Evolutionary conservation across 2,329 filamentous ascomycete genomes (phyloP).

Genomic region (Thyridium curvatum): DNA sequence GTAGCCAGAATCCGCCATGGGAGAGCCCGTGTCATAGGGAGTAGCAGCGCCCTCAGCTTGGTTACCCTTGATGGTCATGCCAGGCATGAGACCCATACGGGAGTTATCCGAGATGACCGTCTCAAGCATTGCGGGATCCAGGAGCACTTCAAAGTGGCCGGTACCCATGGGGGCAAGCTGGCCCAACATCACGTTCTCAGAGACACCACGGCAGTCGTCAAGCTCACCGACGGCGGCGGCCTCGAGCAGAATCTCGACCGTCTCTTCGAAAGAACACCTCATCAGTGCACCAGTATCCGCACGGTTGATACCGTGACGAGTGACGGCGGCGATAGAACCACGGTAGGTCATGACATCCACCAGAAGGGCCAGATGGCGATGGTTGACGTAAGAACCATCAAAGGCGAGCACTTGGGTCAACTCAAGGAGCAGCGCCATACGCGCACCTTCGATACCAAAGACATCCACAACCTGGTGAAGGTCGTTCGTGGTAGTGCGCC

Average conservation of each 20-base stretch:
- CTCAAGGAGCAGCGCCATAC: slow-evolving; percentile 80
- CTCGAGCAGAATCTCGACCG: slow-evolving; percentile 94
- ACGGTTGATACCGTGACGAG: slow-evolving; percentile 96
- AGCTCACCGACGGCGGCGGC: slow-evolving; percentile 91
- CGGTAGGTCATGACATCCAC: slow-evolving; percentile 98
- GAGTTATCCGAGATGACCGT: slow-evolving; percentile 92
- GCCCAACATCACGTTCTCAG: slow-evolving; percentile 97
- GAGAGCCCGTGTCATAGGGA: slow-evolving; percentile 85
- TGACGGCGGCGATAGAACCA: slow-evolving; percentile 91
- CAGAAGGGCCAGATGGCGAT: slow-evolving; percentile 89
- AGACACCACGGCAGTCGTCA: slow-evolving; percentile 96
- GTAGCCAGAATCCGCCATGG: slow-evolving; percentile 66
- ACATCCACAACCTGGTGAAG: slow-evolving; percentile 92
- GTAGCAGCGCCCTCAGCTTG: slow-evolving; percentile 81
- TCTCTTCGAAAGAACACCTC: slow-evolving; percentile 99
- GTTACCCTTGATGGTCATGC: slow-evolving; percentile 69
- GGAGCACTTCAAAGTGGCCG: slow-evolving; percentile 86
- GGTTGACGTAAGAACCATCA: slow-evolving; percentile 98
- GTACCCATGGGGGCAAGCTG: slow-evolving; percentile 97
- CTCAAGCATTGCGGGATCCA: slow-evolving; percentile 93
- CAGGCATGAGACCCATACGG: slow-evolving; percentile 74
- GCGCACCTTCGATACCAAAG: slow-evolving; percentile 92
- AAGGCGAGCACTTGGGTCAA: slow-evolving; percentile 91
- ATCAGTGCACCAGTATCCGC: slow-evolving; percentile 97
- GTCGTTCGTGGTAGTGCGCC: slow-evolving; percentile 87